Base-by-base conservation (phyloP, 352 stramenopile species). In the Phytophthora rubi region DNA sequence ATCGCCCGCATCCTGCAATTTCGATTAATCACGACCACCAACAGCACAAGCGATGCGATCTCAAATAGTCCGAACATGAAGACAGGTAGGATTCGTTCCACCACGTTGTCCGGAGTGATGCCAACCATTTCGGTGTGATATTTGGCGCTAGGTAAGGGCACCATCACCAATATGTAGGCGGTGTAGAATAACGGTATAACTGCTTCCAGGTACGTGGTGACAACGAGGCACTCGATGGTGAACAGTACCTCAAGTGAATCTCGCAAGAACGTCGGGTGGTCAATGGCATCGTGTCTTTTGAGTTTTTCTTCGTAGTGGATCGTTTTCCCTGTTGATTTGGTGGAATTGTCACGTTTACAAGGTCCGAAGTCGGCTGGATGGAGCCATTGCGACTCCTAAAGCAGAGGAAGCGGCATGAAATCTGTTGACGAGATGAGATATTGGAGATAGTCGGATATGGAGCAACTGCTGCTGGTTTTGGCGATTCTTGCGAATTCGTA, bases 151-250 rank as follows among this genome's bases (percentile, higher is more conserved):
- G 70, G 70, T 2, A 79, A n/a, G n/a, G n/a, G n/a, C n/a, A n/a
- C 23, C 69, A 80, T 69, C 15, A 65, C 32, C 9, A 69, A 10
- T 16, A 70, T 55, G 18, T 53, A 71, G 0, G 26, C 64, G 2
- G 26, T 61, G 44, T 80, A 81, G 33, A 81, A 68, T 2, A 75
- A 18, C 0, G 76, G 67, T 30, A 83, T 71, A 23, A 83, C 51
- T 10, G 68, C 62, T 28, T 83, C 70, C 33, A 73, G 57, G 53
- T 80, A 83, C 53, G 76, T 64, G n/a, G 73, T 59, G 1, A 83
- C 48, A 9, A 73, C 61, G 32, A 76, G 48, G 56, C 70, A 83
- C 49, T 82, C 71, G 16, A 60, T 55, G 4, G 68, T 65, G 54
- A 71, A 78, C 3, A 68, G 30, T 0, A 62, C 35, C 32, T 75